A percentile compares a stretch with the other conserved stretches of the same genome.
Conservation (phyloP, 2,329 filamentous ascomycete species). For the Magnaporthiopsis rhizophila region DNA sequence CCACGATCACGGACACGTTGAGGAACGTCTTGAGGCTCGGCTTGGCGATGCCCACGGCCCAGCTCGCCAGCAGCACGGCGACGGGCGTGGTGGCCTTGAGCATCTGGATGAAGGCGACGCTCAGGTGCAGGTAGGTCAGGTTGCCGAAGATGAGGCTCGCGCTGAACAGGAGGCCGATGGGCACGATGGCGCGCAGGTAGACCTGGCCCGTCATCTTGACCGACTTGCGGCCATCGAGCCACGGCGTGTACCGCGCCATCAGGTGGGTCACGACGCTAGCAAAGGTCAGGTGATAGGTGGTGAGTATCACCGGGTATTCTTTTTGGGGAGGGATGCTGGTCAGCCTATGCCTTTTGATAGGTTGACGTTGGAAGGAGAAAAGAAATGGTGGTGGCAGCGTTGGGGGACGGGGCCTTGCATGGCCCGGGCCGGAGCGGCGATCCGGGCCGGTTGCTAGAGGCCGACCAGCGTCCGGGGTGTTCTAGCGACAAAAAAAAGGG, state of each 20-base stretch:
- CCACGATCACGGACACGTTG: slow-evolving; percentile 90
- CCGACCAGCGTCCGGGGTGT: not conserved
- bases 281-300: slow-evolving; percentile 92
- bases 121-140: slow-evolving; percentile 89
- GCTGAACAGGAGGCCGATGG: slow-evolving; percentile 93
- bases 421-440: not conserved
- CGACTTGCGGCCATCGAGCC: slow-evolving; percentile 89
- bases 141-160: slow-evolving; percentile 95
- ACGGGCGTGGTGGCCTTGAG: slow-evolving; percentile 97
- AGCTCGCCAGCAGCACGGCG: slow-evolving; percentile 82
- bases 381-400: too few species aligned
- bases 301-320: slow-evolving; percentile 74
- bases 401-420: not conserved
- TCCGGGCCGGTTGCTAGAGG: not conserved
- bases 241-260: slow-evolving; percentile 77
- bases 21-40: slow-evolving; percentile 80
- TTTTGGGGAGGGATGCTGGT: slow-evolving; percentile 4
- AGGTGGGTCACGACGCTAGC: slow-evolving; percentile 92
- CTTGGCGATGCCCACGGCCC: slow-evolving; percentile 75
- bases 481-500: not conserved
- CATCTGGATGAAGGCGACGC: slow-evolving; percentile 98
- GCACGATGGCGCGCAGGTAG: slow-evolving; percentile 87
- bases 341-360: not conserved
- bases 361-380: not conserved
- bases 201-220: slow-evolving; percentile 96